Conservation (phyloP, 768 basidiomycete genomes). For the Cyclocybe aegerita region DNA sequence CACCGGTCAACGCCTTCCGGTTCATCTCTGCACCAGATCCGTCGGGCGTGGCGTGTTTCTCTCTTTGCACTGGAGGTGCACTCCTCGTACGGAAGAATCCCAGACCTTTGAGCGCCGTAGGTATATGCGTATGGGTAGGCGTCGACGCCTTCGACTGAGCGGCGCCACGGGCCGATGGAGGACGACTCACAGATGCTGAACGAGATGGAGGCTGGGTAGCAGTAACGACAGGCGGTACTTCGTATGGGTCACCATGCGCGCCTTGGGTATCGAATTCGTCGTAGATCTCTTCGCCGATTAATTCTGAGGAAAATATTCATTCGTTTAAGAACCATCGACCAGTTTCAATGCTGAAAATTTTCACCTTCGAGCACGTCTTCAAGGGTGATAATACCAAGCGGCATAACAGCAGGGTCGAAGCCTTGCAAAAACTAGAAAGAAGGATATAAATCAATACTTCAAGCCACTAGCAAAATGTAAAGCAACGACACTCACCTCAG, state of each 20-base stretch:
- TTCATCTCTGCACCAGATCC: conserved; percentile 1
- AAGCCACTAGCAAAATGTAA: neutral
- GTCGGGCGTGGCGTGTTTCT: conserved; percentile 15
- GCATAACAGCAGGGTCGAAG: conserved; percentile 80
- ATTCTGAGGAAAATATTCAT: conserved; percentile 44
- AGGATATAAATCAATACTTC: neutral
- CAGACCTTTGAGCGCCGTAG: conserved; percentile 45
- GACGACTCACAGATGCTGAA: conserved; percentile 7
- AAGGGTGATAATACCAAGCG: conserved; percentile 88
- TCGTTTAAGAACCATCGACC: neutral
- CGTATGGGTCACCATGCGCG: conserved; percentile 50
- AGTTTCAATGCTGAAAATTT: neutral
- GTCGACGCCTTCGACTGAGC: conserved; percentile 5
- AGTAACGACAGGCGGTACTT: conserved; percentile 25
- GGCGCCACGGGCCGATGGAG: conserved; percentile 18
- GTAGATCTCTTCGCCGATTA: conserved; percentile 92
- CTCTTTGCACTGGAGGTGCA: conserved; percentile 55
- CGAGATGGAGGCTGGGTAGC: neutral
- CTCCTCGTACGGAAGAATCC: conserved; percentile 55
- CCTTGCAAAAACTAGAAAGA: conserved; percentile 70
- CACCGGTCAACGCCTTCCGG: conserved; percentile 1
- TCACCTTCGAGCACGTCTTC: conserved; percentile 88
- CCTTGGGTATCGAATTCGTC: conserved; percentile 88
- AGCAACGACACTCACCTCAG: conserved; percentile 50
- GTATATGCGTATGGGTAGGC: conserved; percentile 24